These are phyloP conservation scores for Mycothermus thermophilus DNA, from an alignment of 495 filamentous ascomycete species.

Conservation along the genomic window DNA sequence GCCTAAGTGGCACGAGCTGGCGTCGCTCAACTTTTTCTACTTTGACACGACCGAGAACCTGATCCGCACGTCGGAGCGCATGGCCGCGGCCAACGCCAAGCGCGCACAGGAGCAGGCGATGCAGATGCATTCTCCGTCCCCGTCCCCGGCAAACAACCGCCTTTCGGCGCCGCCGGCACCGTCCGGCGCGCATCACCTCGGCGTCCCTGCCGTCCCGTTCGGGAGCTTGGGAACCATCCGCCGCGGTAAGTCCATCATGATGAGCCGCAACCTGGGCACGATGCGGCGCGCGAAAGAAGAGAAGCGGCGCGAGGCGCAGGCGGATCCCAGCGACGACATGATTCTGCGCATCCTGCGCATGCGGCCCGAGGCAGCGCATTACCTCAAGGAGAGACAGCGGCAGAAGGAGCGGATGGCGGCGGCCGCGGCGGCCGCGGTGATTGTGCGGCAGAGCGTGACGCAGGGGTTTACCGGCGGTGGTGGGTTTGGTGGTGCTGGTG, in stretches of 20 bases:
- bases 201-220: slow-evolving; percentile 23
- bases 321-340: slow-evolving; percentile 96
- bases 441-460: slow-evolving; percentile 82
- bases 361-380: slow-evolving; percentile 83
- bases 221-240: slow-evolving; percentile 62
- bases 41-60: slow-evolving; percentile 85
- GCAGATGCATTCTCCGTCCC: slow-evolving; percentile 10
- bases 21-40: slow-evolving; percentile 95
- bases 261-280: slow-evolving; percentile 85
- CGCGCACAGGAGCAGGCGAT: slow-evolving; percentile 52
- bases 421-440: slow-evolving; percentile 79
- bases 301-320: slow-evolving; percentile 87
- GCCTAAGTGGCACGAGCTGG: slow-evolving; percentile 95
- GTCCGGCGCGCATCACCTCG: too few relatives aligned
- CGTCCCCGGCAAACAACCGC: slow-evolving; percentile 41
- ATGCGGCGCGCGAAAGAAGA: slow-evolving; percentile 94
- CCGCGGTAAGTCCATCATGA: slow-evolving; percentile 86
- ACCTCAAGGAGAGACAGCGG: slow-evolving; percentile 78
- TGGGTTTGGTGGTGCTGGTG: not conserved
- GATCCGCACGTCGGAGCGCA: slow-evolving; percentile 82
- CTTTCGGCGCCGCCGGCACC: slow-evolving; percentile 60
- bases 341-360: slow-evolving; percentile 91
- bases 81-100: slow-evolving; percentile 78
- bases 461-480: slow-evolving; percentile 9
- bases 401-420: slow-evolving; percentile 91